phyloP scores from a whole-genome alignment of 2,329 filamentous ascomycete species.

The Pseudocercospora macadamiae region DNA sequence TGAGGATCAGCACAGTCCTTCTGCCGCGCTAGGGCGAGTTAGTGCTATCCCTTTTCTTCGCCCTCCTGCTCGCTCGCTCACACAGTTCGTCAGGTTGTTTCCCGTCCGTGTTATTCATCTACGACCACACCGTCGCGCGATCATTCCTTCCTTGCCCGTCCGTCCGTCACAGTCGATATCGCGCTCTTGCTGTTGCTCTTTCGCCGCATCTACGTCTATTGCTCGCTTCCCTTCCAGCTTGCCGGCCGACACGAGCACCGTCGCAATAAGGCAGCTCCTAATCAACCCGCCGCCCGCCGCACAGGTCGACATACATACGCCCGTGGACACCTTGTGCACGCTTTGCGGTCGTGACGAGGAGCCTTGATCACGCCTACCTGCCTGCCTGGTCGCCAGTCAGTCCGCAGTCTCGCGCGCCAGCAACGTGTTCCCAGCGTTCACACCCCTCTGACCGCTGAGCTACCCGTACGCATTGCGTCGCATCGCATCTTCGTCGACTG shows the following conservation, averaged over 20 bases:
- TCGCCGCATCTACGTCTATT: slow-evolving; percentile 6
- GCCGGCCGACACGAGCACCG: slow-evolving; percentile 6
- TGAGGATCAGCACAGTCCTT: background rate
- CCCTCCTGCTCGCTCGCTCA: background rate
- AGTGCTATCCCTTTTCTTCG: too few relatives aligned
- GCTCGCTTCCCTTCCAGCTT: slow-evolving; percentile 4
- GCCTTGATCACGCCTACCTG: background rate
- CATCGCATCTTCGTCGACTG: background rate
- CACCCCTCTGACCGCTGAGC: background rate
- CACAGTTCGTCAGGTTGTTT: background rate
- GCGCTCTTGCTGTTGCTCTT: slow-evolving; percentile 8
- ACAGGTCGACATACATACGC: background rate
- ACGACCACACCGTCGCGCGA: slow-evolving; percentile 2
- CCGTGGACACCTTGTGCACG: background rate
- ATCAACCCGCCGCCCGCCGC: background rate
- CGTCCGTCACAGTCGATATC: slow-evolving; percentile 5
- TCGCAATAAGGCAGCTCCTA: slow-evolving; percentile 8
- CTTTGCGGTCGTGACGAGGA: background rate
- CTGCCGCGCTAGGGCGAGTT: too few relatives aligned
- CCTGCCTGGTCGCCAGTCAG: background rate
- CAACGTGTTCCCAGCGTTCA: background rate
- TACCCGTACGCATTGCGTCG: too few relatives aligned
- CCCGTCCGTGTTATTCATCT: background rate
- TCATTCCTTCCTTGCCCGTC: slow-evolving; percentile 1
- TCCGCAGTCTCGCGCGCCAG: background rate